These are phyloP conservation scores for Trypanosoma avium DNA, from an alignment of 208 protist genomes.

Conservation along the genomic window DNA sequence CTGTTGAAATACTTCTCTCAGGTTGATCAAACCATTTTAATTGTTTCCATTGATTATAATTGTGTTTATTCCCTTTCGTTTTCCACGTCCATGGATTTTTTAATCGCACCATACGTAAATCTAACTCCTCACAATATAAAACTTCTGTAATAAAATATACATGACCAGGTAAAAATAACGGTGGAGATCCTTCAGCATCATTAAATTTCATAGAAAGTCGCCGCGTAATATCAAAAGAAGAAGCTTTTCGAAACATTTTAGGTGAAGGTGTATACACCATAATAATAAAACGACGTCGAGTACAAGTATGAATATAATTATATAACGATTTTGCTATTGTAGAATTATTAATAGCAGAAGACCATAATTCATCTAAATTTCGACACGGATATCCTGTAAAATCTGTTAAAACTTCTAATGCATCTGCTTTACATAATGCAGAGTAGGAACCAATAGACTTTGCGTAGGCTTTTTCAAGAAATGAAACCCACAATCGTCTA, in stretches of 20 bases:
- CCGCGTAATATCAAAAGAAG: background rate
- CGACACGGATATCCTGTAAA: conserved; percentile 60
- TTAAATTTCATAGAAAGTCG: background rate
- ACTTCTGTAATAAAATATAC: conserved; percentile 16
- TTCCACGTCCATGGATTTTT: conserved; percentile 65
- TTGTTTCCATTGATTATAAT: conserved; percentile 41
- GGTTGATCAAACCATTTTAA: conserved; percentile 56
- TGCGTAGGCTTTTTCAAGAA: conserved; percentile 86
- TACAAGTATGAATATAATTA: conserved; percentile 8
- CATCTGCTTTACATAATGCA: conserved; percentile 57
- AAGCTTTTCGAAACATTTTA: background rate
- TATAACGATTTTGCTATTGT: background rate
- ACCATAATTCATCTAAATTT: conserved; percentile 48
- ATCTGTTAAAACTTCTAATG: conserved; percentile 61
- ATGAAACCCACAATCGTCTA: conserved; percentile 71
- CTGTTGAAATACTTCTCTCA: conserved; percentile 32
- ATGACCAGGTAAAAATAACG: conserved; percentile 12
- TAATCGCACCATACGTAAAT: conserved; percentile 53
- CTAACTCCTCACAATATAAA: conserved; percentile 35
- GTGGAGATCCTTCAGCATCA: background rate
- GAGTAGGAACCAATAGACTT: conserved; percentile 80
- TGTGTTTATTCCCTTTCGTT: conserved; percentile 9
- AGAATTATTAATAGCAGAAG: background rate
- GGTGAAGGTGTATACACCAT: conserved; percentile 15
- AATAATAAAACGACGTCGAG: conserved; percentile 1